Base-by-base conservation (phyloP, 1,284 basidiomycete genomes). In the Earliella scabrosa region DNA sequence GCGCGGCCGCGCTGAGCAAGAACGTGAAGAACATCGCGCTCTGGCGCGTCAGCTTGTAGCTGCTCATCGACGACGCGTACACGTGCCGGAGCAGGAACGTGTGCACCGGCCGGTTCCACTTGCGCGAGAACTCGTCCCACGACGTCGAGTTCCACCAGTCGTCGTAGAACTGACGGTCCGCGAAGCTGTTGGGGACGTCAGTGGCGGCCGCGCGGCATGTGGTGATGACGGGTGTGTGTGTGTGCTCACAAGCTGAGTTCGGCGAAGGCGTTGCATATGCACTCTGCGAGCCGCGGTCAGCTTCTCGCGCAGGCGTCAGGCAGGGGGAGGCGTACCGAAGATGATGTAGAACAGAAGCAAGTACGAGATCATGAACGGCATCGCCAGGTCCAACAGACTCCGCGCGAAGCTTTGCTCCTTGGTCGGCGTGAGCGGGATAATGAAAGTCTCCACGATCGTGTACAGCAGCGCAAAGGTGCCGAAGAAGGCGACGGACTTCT, bases 131-230 rank as follows among this genome's bases (percentile, higher is more conserved):
- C 71, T 98, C 94, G 68, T 98, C 97, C 90, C 93, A 97, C 2
- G 91, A 92, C 0, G 91, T 95, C 1, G 93, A 93, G 75, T 98
- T 99, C 97, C 97, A 98, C 90, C 95, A 98, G 71, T 98, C 96
- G 73, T 95, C 92, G 73, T 98, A 99, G 73, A 98, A 98, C 65
- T 95, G 92, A 39, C 97, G 82, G 71, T 99, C 97, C 24, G 95
- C 95, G 69, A 98, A 99, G 69, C 90, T 91, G 59, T 7, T n/a
- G 58, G 11, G 53, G 50, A 57, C 21, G 45, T 54, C 44, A 44
- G 26, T 18, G 18, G n/a, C n/a, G n/a, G n/a, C n/a, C n/a, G n/a
- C n/a, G n/a, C n/a, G n/a, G n/a, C n/a, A n/a, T n/a, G n/a, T n/a
- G n/a, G n/a, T n/a, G n/a, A n/a, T n/a, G n/a, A n/a, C n/a, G n/a